phyloP scores from a whole-genome alignment of 768 basidiomycete species.

The Agrocybe chaxingu region DNA sequence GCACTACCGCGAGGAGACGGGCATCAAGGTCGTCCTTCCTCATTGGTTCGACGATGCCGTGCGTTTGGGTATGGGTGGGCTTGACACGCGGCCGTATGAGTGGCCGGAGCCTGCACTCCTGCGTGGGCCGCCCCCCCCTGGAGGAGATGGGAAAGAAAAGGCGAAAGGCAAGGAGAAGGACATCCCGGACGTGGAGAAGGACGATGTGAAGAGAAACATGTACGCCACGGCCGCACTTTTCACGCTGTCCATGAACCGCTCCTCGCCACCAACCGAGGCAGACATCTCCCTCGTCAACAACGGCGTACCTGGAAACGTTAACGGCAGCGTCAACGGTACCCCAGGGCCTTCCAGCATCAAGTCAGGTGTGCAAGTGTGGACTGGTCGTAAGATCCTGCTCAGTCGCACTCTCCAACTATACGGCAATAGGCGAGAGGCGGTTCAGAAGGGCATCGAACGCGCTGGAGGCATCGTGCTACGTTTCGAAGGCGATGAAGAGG shows the following conservation, averaged over 20 bases:
- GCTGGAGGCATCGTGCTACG: constrained; percentile 42
- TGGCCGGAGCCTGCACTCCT: constrained; percentile 66
- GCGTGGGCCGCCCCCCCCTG: background rate
- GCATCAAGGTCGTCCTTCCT: constrained; percentile 73
- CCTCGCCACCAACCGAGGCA: constrained; percentile 13
- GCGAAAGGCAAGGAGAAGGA: constrained; percentile 20
- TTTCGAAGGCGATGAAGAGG: constrained; percentile 24
- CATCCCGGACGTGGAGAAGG: constrained; percentile 18
- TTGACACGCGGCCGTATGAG: constrained; percentile 56
- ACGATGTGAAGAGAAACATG: constrained; percentile 29
- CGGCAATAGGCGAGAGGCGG: constrained; percentile 43
- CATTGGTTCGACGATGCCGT: constrained; percentile 91
- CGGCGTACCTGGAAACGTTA: background rate
- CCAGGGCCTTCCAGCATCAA: no score
- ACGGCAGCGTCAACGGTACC: no score
- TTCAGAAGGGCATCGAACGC: constrained; percentile 56
- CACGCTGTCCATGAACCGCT: constrained; percentile 17
- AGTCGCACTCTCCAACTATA: constrained; percentile 55
- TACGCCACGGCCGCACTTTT: constrained; percentile 28
- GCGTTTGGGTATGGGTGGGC: constrained; percentile 45
- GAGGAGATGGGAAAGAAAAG: constrained; percentile 20
- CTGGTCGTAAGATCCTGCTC: constrained; percentile 57
- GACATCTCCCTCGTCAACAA: constrained; percentile 11
- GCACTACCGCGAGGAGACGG: constrained; percentile 54
- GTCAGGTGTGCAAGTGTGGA: constrained; percentile 44